These are phyloP conservation scores for Penicillium paneum DNA, from an alignment of 2,329 filamentous ascomycete genomes.

Conservation along the genomic window DNA sequence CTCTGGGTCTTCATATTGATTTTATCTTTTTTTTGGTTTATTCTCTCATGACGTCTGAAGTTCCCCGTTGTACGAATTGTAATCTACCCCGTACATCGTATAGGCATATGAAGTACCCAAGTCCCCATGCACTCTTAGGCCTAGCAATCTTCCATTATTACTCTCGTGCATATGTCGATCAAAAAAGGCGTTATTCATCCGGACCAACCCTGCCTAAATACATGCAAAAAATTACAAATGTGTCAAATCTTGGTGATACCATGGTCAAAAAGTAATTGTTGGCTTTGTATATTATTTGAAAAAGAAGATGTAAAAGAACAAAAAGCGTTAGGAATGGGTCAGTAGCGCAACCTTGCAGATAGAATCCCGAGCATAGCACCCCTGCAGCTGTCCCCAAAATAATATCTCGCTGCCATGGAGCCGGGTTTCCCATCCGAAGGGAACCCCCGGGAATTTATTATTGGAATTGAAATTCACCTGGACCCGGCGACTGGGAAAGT, in stretches of 20 bases:
- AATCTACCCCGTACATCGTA: neutral
- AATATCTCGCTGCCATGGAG: constrained; percentile 14
- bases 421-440: constrained; percentile 17
- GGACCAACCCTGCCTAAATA: neutral
- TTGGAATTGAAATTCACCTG: constrained; percentile 9
- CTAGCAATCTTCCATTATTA: neutral
- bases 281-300: neutral
- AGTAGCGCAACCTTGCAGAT: neutral
- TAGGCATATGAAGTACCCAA: neutral
- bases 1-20: neutral
- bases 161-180: constrained; percentile 1
- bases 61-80: neutral
- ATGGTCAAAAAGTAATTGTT: neutral
- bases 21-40: neutral
- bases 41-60: neutral
- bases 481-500: constrained; percentile 23
- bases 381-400: constrained; percentile 13
- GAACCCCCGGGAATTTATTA: constrained; percentile 13
- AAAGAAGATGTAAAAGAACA: neutral
- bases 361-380: constrained; percentile 1
- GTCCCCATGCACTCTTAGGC: neutral
- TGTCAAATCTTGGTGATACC: neutral
- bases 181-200: neutral
- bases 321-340: neutral
- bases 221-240: neutral